phyloP scores from a whole-genome alignment of 164 flowering plant species.

The Annona squamosa region DNA sequence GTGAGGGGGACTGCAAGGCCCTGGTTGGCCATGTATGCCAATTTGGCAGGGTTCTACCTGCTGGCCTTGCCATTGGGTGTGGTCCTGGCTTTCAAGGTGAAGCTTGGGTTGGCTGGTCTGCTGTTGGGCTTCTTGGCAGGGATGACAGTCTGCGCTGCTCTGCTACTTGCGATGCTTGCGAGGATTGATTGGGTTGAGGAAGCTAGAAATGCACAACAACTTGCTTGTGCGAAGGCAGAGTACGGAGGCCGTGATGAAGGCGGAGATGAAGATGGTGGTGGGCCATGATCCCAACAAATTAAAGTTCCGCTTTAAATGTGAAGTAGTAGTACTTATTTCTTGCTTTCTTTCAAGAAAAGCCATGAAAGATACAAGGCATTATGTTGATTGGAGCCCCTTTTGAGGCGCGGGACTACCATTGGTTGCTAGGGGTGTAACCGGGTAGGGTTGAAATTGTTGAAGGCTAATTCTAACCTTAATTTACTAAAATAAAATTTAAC shows the following conservation, averaged over 20 bases:
- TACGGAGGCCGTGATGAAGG: conserved; percentile 8
- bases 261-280: neutral
- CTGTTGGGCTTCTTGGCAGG: conserved; percentile 67
- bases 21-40: conserved; percentile 59
- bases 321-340: neutral
- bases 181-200: conserved; percentile 69
- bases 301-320: neutral
- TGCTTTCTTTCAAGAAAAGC: neutral
- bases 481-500: too few species aligned
- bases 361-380: neutral
- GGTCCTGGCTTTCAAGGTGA: conserved; percentile 49
- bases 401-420: too few species aligned
- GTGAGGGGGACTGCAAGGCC: conserved; percentile 83
- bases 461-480: too few species aligned
- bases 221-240: conserved; percentile 16
- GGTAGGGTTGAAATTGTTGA: too few species aligned
- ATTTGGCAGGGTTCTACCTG: conserved; percentile 67
- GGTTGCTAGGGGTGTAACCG: too few species aligned
- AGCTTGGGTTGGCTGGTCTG: conserved; percentile 55
- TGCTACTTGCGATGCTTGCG: conserved; percentile 45
- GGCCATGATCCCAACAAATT: neutral
- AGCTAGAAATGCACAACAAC: conserved; percentile 59
- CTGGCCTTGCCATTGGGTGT: conserved; percentile 68
- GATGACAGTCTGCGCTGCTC: conserved; percentile 31
- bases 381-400: neutral